A percentile compares a stretch with the other conserved stretches of the same genome.
These are phyloP conservation scores for Boeremia exigua DNA, from an alignment of 2,329 filamentous ascomycete genomes.

Conservation along the genomic window DNA sequence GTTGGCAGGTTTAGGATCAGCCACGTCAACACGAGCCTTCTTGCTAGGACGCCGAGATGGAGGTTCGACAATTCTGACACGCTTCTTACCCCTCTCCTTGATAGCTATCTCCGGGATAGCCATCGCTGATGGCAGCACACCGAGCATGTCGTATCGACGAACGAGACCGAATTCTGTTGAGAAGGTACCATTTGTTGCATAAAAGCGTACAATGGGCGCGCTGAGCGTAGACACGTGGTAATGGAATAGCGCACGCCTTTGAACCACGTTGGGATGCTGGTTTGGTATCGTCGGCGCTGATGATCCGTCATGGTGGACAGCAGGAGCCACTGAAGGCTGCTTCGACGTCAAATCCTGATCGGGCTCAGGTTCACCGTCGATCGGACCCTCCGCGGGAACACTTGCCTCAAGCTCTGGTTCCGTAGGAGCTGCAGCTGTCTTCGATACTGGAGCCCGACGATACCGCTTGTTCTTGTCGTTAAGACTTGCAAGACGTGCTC, in stretches of 20 bases:
- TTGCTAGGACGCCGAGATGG: conserved; percentile 18
- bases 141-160: conserved; percentile 14
- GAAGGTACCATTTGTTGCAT: conserved; percentile 53
- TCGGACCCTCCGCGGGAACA: conserved; percentile 1
- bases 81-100: conserved; percentile 24
- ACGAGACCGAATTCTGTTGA: conserved; percentile 46
- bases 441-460: conserved; percentile 22
- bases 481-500: conserved; percentile 34
- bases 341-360: background rate
- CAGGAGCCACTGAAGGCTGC: background rate
- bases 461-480: conserved; percentile 33
- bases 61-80: conserved; percentile 27
- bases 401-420: conserved; percentile 20
- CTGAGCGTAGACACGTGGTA: conserved; percentile 17
- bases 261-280: background rate
- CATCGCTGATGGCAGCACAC: background rate
- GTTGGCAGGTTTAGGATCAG: background rate
- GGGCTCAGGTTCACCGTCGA: background rate
- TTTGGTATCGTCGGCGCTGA: background rate
- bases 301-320: background rate
- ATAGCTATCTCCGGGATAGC: background rate
- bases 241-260: background rate
- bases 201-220: conserved; percentile 40
- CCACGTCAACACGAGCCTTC: conserved; percentile 9
- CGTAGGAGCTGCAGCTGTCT: background rate